Base-by-base conservation (phyloP, 768 basidiomycete genomes). In the Lactifluus volemus region DNA sequence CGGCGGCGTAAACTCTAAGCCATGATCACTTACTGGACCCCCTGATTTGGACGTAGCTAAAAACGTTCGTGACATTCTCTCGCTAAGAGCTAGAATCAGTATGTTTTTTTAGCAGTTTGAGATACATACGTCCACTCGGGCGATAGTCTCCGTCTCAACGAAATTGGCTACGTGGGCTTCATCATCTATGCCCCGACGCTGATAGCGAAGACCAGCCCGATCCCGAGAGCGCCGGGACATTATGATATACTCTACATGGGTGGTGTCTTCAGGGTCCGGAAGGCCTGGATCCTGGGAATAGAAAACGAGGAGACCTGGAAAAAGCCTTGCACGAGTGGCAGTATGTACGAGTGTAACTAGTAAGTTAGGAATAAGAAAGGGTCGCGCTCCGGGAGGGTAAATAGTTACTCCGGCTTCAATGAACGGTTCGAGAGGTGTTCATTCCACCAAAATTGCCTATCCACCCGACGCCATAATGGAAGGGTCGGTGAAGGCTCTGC, bases 401-500 rank as follows among this genome's bases (percentile, higher is more conserved):
- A 17, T 38, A 82, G 60, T 73, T 34, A 93, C 92, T 21, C 94
- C 93, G 49, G 86, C 86, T 63, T 98, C 92, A 42, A 92, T 76
- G 65, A 99, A 88, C 2, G 90, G 86, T 65, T 87, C 30, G 83
- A 79, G 59, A 98, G 79, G 79, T 84, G 85, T 67, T 93, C 90
- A 68, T 98, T 99, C 92, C 94, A 98, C 89, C 94, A 98, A 71
- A 92, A 98, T 47, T 89, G 86, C 50, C 81, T 80, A 67, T 98
- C 92, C 0, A 93, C 90, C 12, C 93, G 78, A 30, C 93, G 81
- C 94, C 96, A 98, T 4, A 98, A 78, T 0, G 97, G 95, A 14
- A 95, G 78, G 0, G 83, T 84, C 0, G 86, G 76, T 62, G 82
- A 79, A 0, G 92, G 91, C 70, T 97, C 94, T 12, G 79, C 76